Conservation (phyloP, 805 yeast genomes). For the Kurtzmaniella cleridarum region DNA sequence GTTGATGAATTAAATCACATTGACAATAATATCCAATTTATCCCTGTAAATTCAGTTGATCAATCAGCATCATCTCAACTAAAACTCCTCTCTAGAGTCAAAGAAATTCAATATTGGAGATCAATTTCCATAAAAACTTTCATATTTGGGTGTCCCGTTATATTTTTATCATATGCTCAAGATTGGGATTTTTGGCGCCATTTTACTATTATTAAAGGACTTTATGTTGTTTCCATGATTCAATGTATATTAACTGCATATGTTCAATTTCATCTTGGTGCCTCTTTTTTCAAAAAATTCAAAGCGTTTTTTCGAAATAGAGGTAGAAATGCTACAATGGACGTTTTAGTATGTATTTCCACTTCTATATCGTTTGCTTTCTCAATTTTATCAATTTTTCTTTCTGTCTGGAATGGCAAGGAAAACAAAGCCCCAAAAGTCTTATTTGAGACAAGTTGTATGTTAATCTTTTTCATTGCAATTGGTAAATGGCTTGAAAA, state of each 20-base stretch:
- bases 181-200: conserved; percentile 26
- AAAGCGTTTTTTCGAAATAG: conserved; percentile 60
- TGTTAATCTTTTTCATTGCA: conserved; percentile 79
- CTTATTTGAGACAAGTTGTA: conserved; percentile 79
- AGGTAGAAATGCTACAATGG: conserved; percentile 73
- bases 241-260: conserved; percentile 54
- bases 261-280: conserved; percentile 64
- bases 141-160: conserved; percentile 58
- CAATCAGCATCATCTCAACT: conserved; percentile 58
- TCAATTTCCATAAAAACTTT: conserved; percentile 47
- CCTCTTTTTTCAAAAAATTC: conserved; percentile 60
- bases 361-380: conserved; percentile 74
- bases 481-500: conserved; percentile 90
- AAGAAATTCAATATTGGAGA: conserved; percentile 73
- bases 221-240: conserved; percentile 58
- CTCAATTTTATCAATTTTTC: conserved; percentile 58
- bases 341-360: conserved; percentile 78
- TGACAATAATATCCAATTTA: conserved; percentile 50
- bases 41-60: conserved; percentile 44
- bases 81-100: conserved; percentile 57
- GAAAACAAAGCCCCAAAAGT: conserved; percentile 52
- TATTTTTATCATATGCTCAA: conserved; percentile 45
- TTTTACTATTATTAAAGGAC: conserved; percentile 48
- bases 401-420: conserved; percentile 40
- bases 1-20: conserved; percentile 42